phyloP scores from a whole-genome alignment of 2,329 filamentous ascomycete species.

The Trichoderma polysporum region DNA sequence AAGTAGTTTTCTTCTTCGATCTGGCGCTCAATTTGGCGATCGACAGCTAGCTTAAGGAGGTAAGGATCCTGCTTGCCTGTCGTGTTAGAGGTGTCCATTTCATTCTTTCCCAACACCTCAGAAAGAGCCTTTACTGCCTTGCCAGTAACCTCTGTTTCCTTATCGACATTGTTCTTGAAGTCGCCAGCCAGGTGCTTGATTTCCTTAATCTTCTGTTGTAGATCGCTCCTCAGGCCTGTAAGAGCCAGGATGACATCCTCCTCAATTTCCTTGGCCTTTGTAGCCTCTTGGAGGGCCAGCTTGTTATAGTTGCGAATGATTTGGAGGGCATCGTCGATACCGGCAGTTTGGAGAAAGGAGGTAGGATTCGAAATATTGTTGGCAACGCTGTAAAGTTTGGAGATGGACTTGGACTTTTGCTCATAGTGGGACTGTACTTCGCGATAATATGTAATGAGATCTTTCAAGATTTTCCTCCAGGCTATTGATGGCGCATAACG shows the following conservation, averaged over 20 bases:
- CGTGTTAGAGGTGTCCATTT: slow-evolving; percentile 69
- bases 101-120: slow-evolving; percentile 75
- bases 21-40: slow-evolving; percentile 87
- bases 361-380: slow-evolving; percentile 76
- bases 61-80: slow-evolving; percentile 92
- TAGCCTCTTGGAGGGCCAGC: slow-evolving; percentile 73
- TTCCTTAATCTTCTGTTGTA: slow-evolving; percentile 96
- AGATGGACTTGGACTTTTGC: slow-evolving; percentile 73
- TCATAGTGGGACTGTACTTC: slow-evolving; percentile 92
- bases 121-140: slow-evolving; percentile 78
- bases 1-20: slow-evolving; percentile 97
- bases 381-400: slow-evolving; percentile 80
- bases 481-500: slow-evolving; percentile 48
- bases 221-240: slow-evolving; percentile 79
- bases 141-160: slow-evolving; percentile 84
- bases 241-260: slow-evolving; percentile 87
- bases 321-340: slow-evolving; percentile 82
- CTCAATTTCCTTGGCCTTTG: slow-evolving; percentile 88
- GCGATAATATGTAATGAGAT: slow-evolving; percentile 89
- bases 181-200: slow-evolving; percentile 92
- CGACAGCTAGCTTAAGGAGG: slow-evolving; percentile 78
- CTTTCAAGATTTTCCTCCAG: slow-evolving; percentile 94
- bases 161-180: slow-evolving; percentile 95
- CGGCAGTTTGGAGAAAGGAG: slow-evolving; percentile 74
- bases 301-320: slow-evolving; percentile 82